Conservation (phyloP, 192 early-diverging fungal genomes). For the Gryganskiella cystojenkinii region DNA sequence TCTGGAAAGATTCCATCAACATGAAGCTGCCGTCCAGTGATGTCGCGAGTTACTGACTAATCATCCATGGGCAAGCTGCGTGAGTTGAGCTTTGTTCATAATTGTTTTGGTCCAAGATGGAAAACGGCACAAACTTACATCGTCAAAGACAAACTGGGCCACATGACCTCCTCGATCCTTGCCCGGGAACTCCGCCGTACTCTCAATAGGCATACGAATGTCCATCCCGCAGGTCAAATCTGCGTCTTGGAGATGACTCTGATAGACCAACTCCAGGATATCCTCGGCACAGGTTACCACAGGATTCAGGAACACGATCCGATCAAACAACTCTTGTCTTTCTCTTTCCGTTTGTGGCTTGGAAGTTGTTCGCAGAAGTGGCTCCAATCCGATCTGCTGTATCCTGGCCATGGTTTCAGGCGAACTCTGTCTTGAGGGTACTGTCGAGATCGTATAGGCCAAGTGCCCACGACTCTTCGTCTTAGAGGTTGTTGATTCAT, state of each 20-base stretch:
- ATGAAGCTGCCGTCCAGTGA: slow-evolving; percentile 8
- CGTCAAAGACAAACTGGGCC: slow-evolving; percentile 6
- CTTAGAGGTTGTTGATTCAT: too few relatives aligned
- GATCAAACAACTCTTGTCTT: slow-evolving; percentile 15
- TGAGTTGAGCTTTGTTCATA: background rate
- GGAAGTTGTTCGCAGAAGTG: background rate
- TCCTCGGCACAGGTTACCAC: slow-evolving; percentile 59
- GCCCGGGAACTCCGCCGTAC: background rate
- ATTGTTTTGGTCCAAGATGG: background rate
- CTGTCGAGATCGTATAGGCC: slow-evolving; percentile 25
- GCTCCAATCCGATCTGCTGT: slow-evolving; percentile 14
- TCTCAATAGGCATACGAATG: slow-evolving; percentile 3
- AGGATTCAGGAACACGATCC: slow-evolving; percentile 57
- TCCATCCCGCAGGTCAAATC: slow-evolving; percentile 64
- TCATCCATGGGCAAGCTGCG: background rate
- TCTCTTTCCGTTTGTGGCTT: background rate
- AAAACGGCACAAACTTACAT: background rate
- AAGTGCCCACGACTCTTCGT: background rate
- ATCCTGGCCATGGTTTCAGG: slow-evolving; percentile 7
- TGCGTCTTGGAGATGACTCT: slow-evolving; percentile 52
- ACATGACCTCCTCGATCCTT: background rate
- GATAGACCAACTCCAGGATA: slow-evolving; percentile 58
- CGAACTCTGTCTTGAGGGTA: slow-evolving; percentile 7
- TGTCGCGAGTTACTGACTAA: slow-evolving; percentile 27
- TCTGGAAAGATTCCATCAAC: background rate